These are phyloP conservation scores for Lactifluus pinguis DNA, from an alignment of 768 basidiomycete species.

Conservation along the genomic window DNA sequence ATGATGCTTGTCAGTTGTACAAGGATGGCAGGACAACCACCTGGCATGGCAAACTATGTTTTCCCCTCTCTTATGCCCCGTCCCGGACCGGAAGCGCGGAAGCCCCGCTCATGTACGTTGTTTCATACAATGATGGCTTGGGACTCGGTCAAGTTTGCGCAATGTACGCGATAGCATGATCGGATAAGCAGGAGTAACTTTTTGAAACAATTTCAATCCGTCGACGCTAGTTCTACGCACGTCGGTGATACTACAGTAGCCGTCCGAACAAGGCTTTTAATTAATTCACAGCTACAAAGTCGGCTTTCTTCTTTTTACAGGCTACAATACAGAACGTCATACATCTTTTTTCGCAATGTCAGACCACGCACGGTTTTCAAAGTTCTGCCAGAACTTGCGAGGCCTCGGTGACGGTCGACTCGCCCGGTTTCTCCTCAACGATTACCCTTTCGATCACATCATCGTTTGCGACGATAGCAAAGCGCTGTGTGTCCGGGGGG, in stretches of 20 bases:
- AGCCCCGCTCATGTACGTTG: no score
- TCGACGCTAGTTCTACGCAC: not conserved
- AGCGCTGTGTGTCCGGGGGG: constrained; percentile 33
- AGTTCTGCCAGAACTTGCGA: constrained; percentile 31
- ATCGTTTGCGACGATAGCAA: constrained; percentile 57
- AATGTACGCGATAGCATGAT: no score
- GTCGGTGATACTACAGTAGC: not conserved
- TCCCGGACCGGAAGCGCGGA: no score
- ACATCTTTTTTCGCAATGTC: not conserved
- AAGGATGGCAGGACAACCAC: no score
- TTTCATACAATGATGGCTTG: no score
- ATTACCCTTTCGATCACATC: constrained; percentile 55
- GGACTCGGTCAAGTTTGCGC: no score
- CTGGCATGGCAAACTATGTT: no score
- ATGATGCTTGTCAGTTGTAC: no score
- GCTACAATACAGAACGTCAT: not conserved
- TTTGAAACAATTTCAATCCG: no score
- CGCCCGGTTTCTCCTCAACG: constrained; percentile 32
- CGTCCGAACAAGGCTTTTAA: not conserved
- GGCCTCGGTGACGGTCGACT: constrained; percentile 37
- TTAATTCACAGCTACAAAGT: constrained; percentile 6
- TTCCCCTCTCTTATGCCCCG: no score
- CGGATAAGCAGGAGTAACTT: no score
- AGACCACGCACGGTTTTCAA: not conserved
- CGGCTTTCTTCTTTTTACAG: constrained; percentile 8